Base-by-base conservation (phyloP, 257 asterid species). In the Solanum appendiculatum region DNA sequence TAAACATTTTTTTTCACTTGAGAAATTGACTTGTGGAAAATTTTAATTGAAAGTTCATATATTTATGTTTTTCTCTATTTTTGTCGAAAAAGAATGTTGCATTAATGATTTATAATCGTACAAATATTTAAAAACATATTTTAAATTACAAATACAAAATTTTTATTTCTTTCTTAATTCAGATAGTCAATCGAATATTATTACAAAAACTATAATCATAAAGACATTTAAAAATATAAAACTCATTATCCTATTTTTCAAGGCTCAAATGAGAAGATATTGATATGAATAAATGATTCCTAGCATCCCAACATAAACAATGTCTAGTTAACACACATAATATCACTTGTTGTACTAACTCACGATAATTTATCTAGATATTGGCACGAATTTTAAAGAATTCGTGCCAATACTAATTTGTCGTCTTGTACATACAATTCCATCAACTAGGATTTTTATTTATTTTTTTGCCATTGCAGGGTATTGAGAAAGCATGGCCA, bases 121-220 rank as follows among this genome's bases (percentile, higher is more conserved):
- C 23, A 51, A 16, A 63, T n/a, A 9, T 23, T 58, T 9, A 3
- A 1, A 44, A 0, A 51, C 6, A 63, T n/a, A 9, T 23, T 58
- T 9, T 1, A 1, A 44, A 0, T 3, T 5, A 12, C 4, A 44
- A 51, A 0, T 0, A 15, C 3, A 51, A 51, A 6, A 0, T 2
- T 16, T 51, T 51, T 16, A 16, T 51, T 51, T 5, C 60, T 51
- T 51, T 3, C 58, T 51, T 15, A 51, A 51, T 51, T 51, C 7
- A 6, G 9, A 51, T 16, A 0, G 3, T 23, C 23, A 16, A 51
- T 51, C 60, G 6, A 51, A 51, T 51, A 51, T 51, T 18, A 16
- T n/a, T 51, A 51, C 3, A 51, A 51, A 51, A 51, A 18, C 0
- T 16, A 0, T 6, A 16, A 51, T 51, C 60, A 51, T 18, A 18